phyloP scores from a whole-genome alignment of 75 land plant species.

The Picea sitchensis region DNA sequence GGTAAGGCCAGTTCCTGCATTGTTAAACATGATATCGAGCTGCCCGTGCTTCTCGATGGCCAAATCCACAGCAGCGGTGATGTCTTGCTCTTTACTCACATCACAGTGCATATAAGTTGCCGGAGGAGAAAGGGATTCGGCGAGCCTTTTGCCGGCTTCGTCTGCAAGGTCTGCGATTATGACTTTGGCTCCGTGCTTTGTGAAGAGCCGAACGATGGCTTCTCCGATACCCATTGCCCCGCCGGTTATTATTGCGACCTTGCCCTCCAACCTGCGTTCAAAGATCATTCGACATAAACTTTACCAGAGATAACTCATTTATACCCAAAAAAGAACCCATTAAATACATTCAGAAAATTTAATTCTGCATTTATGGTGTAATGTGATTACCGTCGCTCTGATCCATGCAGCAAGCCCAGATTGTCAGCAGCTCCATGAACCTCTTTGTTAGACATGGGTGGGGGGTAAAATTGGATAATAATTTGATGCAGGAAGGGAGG shows the following conservation, averaged over 20 bases:
- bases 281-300: background rate
- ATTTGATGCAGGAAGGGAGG: too few species aligned
- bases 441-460: too few species aligned
- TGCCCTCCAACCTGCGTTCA: slow-evolving; percentile 12
- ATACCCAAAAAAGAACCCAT: too few species aligned
- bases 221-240: slow-evolving; percentile 37
- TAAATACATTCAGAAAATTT: too few species aligned
- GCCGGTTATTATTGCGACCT: slow-evolving; percentile 36
- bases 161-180: slow-evolving; percentile 26
- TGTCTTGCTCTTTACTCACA: slow-evolving; percentile 31
- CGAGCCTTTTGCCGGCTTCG: slow-evolving; percentile 19
- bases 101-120: slow-evolving; percentile 35
- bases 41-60: slow-evolving; percentile 20
- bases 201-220: slow-evolving; percentile 14
- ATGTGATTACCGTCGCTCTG: too few species aligned
- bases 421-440: too few species aligned
- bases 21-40: slow-evolving; percentile 44
- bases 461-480: too few species aligned
- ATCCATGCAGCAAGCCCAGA: too few species aligned
- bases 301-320: too few species aligned
- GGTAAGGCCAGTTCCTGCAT: slow-evolving; percentile 37
- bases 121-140: slow-evolving; percentile 13
- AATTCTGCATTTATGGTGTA: too few species aligned
- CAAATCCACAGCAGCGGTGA: slow-evolving; percentile 20
- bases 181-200: slow-evolving; percentile 24